A percentile compares a stretch with the other conserved stretches of the same genome.
phyloP scores from a whole-genome alignment of 2,329 filamentous ascomycete species.

The Epichloe sp. region DNA sequence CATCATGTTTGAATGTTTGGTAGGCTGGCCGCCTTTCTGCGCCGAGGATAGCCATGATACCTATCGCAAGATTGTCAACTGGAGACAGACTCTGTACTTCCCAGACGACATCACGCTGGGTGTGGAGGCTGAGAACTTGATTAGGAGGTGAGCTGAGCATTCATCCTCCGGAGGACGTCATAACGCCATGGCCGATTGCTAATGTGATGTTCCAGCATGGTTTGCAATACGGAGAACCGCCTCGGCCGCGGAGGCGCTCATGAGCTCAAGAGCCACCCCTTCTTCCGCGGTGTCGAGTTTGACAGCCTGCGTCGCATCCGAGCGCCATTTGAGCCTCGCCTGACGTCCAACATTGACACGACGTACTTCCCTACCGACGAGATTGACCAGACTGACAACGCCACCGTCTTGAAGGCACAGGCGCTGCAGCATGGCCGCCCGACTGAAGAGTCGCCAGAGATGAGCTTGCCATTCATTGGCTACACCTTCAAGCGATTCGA shows the following conservation, averaged over 20 bases:
- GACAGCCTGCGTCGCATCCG: constrained; percentile 84
- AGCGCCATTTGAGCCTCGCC: constrained; percentile 87
- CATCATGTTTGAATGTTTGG: constrained; percentile 98
- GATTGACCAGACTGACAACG: constrained; percentile 92
- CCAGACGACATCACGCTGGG: constrained; percentile 87
- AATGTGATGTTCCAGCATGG: constrained; percentile 48
- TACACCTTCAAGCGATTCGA: constrained; percentile 86
- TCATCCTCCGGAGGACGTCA: not conserved
- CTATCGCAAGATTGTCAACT: constrained; percentile 98
- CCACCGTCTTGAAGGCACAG: constrained; percentile 73
- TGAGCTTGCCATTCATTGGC: constrained; percentile 68
- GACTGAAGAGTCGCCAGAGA: constrained; percentile 74
- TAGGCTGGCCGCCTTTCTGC: constrained; percentile 98
- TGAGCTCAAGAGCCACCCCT: constrained; percentile 86
- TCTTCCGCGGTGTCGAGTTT: constrained; percentile 96
- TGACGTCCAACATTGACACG: constrained; percentile 88
- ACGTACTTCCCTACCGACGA: constrained; percentile 99
- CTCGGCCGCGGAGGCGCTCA: constrained; percentile 76
- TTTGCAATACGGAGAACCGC: constrained; percentile 87
- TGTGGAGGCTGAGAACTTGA: constrained; percentile 79
- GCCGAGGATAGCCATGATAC: constrained; percentile 96
- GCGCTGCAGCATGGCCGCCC: constrained; percentile 54
- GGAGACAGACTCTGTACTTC: constrained; percentile 91
- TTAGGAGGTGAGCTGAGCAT: constrained; percentile 57
- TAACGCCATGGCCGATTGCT: not conserved